Percentiles rank a stretch among this genome's conserved stretches.
Evolutionary conservation across 129 eudicot genomes (phyloP).

Genomic region (Saposhnikovia divaricata): DNA sequence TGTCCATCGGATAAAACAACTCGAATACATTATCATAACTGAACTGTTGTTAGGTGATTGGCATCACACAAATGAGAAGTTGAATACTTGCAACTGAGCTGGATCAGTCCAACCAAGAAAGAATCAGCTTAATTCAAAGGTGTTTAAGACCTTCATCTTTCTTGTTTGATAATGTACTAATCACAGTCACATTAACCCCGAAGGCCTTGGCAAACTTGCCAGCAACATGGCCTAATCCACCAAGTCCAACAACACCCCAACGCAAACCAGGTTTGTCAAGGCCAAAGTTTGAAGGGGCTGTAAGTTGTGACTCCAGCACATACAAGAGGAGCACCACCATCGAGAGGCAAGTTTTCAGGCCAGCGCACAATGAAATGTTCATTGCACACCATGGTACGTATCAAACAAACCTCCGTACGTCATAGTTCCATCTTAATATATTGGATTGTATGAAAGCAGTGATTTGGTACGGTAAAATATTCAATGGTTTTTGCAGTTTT

Average conservation of each 20-base stretch:
- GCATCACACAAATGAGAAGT: neutral
- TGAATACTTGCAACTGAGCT: conserved; percentile 34
- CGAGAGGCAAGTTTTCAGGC: conserved; percentile 44
- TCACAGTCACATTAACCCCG: conserved; percentile 41
- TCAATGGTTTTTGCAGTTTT: conserved; percentile 31
- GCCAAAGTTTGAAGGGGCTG: conserved; percentile 44
- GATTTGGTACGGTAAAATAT: conserved; percentile 35
- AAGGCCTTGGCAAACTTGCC: conserved; percentile 52
- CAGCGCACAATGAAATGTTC: conserved; percentile 40
- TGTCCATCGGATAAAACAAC: too few relatives aligned
- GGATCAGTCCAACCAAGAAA: conserved; percentile 48
- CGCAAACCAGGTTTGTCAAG: conserved; percentile 51
- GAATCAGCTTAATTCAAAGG: conserved; percentile 50
- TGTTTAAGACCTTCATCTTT: conserved; percentile 36
- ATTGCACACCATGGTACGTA: conserved; percentile 33
- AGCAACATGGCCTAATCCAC: conserved; percentile 54
- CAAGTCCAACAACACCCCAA: conserved; percentile 52
- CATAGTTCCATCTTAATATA: conserved; percentile 14
- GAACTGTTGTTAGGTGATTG: too few relatives aligned
- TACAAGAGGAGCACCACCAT: conserved; percentile 42
- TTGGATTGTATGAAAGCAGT: conserved; percentile 27
- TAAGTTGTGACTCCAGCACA: conserved; percentile 47
- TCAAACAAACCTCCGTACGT: conserved; percentile 59
- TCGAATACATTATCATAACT: too few relatives aligned
- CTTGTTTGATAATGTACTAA: conserved; percentile 34